These are phyloP conservation scores for Stagonosporopsis tanaceti DNA, from an alignment of 2,329 filamentous ascomycete genomes.

Conservation along the genomic window DNA sequence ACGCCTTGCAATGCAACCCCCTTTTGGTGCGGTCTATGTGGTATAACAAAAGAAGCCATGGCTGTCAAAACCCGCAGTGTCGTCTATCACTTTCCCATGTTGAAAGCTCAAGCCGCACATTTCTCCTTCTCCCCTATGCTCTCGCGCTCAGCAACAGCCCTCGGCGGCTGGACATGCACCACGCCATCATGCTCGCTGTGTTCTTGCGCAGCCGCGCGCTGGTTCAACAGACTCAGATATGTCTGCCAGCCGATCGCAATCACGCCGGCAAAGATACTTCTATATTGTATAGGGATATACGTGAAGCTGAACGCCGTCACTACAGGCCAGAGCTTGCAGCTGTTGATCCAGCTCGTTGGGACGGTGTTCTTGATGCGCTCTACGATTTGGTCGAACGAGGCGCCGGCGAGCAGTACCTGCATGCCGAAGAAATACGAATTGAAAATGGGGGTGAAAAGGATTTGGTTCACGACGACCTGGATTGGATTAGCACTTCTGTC, in stretches of 20 bases:
- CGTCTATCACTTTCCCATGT: background rate
- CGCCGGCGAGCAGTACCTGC: slow-evolving; percentile 64
- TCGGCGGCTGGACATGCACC: background rate
- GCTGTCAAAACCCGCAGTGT: background rate
- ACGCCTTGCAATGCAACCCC: slow-evolving; percentile 24
- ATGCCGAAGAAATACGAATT: slow-evolving; percentile 63
- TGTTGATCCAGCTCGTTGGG: slow-evolving; percentile 78
- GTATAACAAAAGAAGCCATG: slow-evolving; percentile 21
- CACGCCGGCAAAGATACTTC: slow-evolving; percentile 77
- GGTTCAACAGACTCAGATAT: slow-evolving; percentile 83
- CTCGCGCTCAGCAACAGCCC: slow-evolving; percentile 2
- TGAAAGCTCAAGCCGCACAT: slow-evolving; percentile 19
- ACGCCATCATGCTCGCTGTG: slow-evolving; percentile 28
- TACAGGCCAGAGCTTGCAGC: slow-evolving; percentile 85
- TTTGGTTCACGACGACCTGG: slow-evolving; percentile 77
- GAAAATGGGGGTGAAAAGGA: slow-evolving; percentile 75
- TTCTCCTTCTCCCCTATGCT: slow-evolving; percentile 22
- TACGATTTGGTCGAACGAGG: slow-evolving; percentile 68
- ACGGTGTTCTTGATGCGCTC: slow-evolving; percentile 79
- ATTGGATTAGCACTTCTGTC: background rate
- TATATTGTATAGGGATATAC: slow-evolving; percentile 80
- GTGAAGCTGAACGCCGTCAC: slow-evolving; percentile 87
- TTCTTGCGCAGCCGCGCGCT: slow-evolving; percentile 70
- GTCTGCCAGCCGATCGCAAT: slow-evolving; percentile 92
- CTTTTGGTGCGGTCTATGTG: slow-evolving; percentile 6